A percentile compares a stretch with the other conserved stretches of the same genome.
Conservation (phyloP, 352 stramenopile species). For the Globisporangium nagaii region DNA sequence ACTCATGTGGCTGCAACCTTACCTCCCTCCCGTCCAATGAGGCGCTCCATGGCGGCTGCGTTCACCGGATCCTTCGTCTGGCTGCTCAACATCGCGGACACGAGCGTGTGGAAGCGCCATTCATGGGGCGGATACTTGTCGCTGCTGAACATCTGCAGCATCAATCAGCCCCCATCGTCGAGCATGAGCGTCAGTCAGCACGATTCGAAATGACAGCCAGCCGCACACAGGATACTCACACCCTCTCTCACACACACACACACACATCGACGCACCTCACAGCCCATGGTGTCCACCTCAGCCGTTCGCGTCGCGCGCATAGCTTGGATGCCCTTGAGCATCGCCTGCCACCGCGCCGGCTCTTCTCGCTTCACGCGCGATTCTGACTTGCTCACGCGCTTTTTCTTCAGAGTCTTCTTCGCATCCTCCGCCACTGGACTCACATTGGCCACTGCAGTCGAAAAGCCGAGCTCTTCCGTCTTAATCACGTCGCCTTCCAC, state of each 20-base stretch:
- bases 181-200: too few species aligned
- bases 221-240: background rate
- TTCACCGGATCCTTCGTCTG: conserved; percentile 96
- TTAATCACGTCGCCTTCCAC: conserved; percentile 6
- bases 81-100: conserved; percentile 95
- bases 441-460: background rate
- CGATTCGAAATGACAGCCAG: too few species aligned
- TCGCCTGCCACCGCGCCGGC: conserved; percentile 47
- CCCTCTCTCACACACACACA: background rate
- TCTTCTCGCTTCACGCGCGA: conserved; percentile 4
- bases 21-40: conserved; percentile 50
- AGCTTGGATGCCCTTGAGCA: conserved; percentile 52
- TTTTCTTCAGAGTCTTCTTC: conserved; percentile 21
- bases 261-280: conserved; percentile 31
- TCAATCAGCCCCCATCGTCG: background rate
- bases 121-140: conserved; percentile 32
- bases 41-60: conserved; percentile 60
- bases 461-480: too few species aligned
- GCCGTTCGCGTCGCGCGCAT: conserved; percentile 62
- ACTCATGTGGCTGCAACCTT: background rate
- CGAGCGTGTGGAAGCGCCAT: conserved; percentile 90
- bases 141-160: conserved; percentile 33
- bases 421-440: background rate
- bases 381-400: conserved; percentile 16
- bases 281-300: conserved; percentile 68